Base-by-base conservation (phyloP, 2,329 filamentous ascomycete genomes). In the Nectriaceae sp. region DNA sequence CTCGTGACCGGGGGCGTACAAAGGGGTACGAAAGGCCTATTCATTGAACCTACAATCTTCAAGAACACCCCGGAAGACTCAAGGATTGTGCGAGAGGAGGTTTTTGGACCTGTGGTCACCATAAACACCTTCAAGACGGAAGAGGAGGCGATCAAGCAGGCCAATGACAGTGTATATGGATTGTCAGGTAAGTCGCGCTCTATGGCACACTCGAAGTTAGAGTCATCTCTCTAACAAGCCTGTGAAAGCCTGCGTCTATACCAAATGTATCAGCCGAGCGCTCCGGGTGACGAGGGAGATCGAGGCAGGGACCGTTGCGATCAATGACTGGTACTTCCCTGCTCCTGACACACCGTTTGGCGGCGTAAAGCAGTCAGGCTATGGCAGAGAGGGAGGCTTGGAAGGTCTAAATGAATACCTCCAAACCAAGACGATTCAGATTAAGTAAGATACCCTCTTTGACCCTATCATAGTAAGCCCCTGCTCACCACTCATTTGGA, bases 21-120 rank as follows among this genome's bases (percentile, higher is more conserved):
- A 84, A 3, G 72, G 83, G 63, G 37, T 40, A 2, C 67, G 82
- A 35, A 71, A 79, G 6, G 77, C 84, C 21, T 70, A 66, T 88
- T 87, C 71, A 87, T 80, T 67, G 74, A 84, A 54, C 82, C 82
- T 1, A 88, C 85, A 0, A 83, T 88, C 18, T 75, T 89, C 49
- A 77, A 80, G 21, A 80, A 81, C 45, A 85, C 86, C 78, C 26
- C 26, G 11, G 19, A 24, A 13, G 38, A 46, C 15, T 16, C 40
- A 16, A 11, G 26, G 3, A 18, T 36, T 0, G 39, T 15, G n/a
- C n/a, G 39, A 4, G 52, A 57, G 20, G 55, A 58, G 26, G 38
- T 58, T 0, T 58, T 57, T 2, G 54, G 54, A 0, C 55, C 55
- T 0, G 55, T 57, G 1, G 47, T 49, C 5, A 48, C 35, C 16